Evolutionary conservation across 1,284 basidiomycete species (phyloP), one percentile per base, ranked within the genome.

Genomic region (Rhodotorula sp.): DNA sequence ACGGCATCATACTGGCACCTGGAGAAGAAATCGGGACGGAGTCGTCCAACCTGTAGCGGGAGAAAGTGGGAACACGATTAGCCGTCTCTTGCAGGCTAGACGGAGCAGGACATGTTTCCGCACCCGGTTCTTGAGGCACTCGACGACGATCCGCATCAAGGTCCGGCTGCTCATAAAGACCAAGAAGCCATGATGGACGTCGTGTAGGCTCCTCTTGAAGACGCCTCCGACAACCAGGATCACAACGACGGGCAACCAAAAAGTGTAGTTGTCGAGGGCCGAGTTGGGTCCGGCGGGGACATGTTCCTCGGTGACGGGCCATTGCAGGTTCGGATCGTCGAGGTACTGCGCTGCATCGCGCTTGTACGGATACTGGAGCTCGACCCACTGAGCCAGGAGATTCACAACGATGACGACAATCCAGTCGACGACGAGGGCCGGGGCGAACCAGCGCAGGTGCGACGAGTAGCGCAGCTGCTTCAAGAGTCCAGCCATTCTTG

Each of bases 1-100:
- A 80, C 78, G 12, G 82, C 81, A 66, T 87, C 85, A 87, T 87
- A 90, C 75, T 85, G 83, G 76, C 89, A 90, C 43, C 89, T 84
- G 18, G 84, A 82, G 57, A 90, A 83, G 76, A 90, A 90, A 78
- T 90, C 89, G 0, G 89, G 89, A 20, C 89, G 84, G 21, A 90
- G 81, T 23, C 89, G 83, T 58, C 89, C 88, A 43, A 89, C 84
- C 62, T 64, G 52, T 2, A 14, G 39, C 18, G 78, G 84, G 81
- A 76, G 34, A 43, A 48, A 20, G 31, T 29, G 84, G 81, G 54
- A 70, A 47, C 59, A 74, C 1, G 47, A 62, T 16, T 23, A 21
- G 54, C 26, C 15, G n/a, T 20, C 16, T 43, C 39, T 7, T 43
- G 39, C 39, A 43, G 39, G 12, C 67, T 4, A 29, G 21, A 43